A percentile compares a stretch with the other conserved stretches of the same genome.
Conservation (phyloP, 2,329 filamentous ascomycete species). For the Rhexocercosporidium sp. region DNA sequence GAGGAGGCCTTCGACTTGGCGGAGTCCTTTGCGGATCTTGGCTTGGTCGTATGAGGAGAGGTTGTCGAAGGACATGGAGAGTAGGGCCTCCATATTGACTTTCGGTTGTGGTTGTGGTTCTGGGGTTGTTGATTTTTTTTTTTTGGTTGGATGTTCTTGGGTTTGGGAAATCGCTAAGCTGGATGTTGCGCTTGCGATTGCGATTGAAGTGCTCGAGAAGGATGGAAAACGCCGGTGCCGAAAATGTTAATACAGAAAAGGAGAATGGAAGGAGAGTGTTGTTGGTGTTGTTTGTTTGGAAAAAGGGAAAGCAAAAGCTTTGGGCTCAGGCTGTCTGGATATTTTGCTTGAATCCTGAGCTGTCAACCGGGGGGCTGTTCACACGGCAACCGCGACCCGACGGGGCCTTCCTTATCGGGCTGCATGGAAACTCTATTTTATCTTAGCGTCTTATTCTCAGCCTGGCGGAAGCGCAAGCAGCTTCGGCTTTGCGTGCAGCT, state of each 20-base stretch:
- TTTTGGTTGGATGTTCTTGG: slow-evolving; percentile 19
- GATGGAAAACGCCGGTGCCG: slow-evolving; percentile 25
- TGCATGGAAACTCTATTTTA: slow-evolving; percentile 1
- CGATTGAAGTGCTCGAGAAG: slow-evolving; percentile 12
- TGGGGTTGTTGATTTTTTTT: slow-evolving; percentile 13
- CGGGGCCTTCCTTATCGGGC: slow-evolving; percentile 6
- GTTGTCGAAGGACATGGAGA: slow-evolving; percentile 91
- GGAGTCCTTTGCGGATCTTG: slow-evolving; percentile 91
- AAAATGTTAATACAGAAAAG: slow-evolving; percentile 42
- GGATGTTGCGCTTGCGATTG: slow-evolving; percentile 4
- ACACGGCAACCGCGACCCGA: neutral
- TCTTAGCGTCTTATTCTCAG: neutral
- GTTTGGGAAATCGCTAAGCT: slow-evolving; percentile 18
- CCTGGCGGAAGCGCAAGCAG: neutral
- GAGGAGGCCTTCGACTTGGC: slow-evolving; percentile 91
- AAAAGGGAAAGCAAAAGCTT: neutral
- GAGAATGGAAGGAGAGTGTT: slow-evolving; percentile 33
- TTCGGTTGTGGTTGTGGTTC: slow-evolving; percentile 23
- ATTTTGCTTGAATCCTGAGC: neutral
- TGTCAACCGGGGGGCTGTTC: neutral
- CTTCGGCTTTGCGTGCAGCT: neutral
- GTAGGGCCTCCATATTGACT: slow-evolving; percentile 79
- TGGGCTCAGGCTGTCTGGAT: slow-evolving; percentile 5
- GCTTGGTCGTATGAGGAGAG: slow-evolving; percentile 81
- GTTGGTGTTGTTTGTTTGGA: slow-evolving; percentile 13